Evolutionary conservation across 345 rosid species (phyloP).

Genomic region (Lepidium africanum): DNA sequence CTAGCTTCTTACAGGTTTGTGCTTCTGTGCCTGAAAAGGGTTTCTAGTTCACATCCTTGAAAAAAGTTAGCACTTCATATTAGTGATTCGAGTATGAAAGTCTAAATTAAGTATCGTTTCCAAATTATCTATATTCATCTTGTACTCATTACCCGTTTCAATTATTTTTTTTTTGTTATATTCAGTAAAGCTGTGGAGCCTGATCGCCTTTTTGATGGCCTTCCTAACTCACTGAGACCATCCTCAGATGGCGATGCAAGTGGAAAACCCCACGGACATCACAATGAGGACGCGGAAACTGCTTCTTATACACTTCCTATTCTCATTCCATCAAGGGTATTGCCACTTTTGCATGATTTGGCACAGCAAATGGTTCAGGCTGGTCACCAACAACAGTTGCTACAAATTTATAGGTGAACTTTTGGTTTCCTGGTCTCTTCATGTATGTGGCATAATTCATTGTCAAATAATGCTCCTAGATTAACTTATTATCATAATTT

Average conservation of each 20-base stretch:
- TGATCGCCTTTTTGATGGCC: slow-evolving; percentile 91
- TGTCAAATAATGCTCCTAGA: background rate
- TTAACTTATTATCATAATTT: no score
- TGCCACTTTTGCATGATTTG: slow-evolving; percentile 88
- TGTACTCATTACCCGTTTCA: background rate
- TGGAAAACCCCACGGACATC: slow-evolving; percentile 50
- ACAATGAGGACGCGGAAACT: slow-evolving; percentile 43
- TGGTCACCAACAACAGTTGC: slow-evolving; percentile 73
- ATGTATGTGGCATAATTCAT: background rate
- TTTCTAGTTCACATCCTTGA: background rate
- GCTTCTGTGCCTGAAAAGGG: background rate
- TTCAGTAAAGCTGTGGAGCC: slow-evolving; percentile 93
- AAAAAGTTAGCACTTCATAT: background rate
- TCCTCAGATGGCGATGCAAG: slow-evolving; percentile 46
- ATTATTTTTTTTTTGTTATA: slow-evolving; percentile 15
- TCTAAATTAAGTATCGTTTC: background rate
- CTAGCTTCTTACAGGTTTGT: slow-evolving; percentile 74
- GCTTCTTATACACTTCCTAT: slow-evolving; percentile 68
- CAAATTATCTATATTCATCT: slow-evolving; percentile 6
- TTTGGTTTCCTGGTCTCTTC: slow-evolving; percentile 2
- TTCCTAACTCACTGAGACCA: slow-evolving; percentile 88
- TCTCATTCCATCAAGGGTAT: slow-evolving; percentile 76
- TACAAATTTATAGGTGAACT: slow-evolving; percentile 62
- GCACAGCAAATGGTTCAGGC: slow-evolving; percentile 93
- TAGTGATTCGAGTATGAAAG: background rate